Evolutionary conservation across 192 early-diverging fungal genomes (phyloP), one percentile per base, ranked within the genome.

Genomic region (Rhizophlyctis rosea): DNA sequence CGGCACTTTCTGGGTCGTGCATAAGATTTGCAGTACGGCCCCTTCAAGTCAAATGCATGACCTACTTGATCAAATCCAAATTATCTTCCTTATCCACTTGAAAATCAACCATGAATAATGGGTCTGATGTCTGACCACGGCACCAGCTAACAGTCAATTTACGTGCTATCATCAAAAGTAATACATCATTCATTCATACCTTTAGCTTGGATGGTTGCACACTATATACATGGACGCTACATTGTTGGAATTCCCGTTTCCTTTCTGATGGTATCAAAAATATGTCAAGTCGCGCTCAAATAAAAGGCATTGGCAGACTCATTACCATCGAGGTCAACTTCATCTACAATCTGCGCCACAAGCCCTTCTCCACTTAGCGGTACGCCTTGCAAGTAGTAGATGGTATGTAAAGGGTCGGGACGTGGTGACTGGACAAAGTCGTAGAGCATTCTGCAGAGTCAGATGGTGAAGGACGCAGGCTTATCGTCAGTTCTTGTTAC

Each of bases 141-240:
- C 39, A 44, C 18, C 7, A 44, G 18, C 18, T 44, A 18, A 44
- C 18, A 18, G 18, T 44, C 39, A 7, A 7, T 13, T 44, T 44
- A 18, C 18, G 39, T 13, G 7, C 39, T 7, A 7, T 13, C 39
- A 13, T 44, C 39, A 18, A 7, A 44, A 44, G 9, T 44, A 44
- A 7, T 13, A 18, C 4, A 21, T 44, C 1, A 16, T 24, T 1
- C 16, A 9, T 29, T 0, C 52, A 16, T 47, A 65, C 65, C 57
- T 67, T 58, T 3, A 50, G 47, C 29, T 16, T 27, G 25, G 47
- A 49, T 33, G 65, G 56, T 35, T 67, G 56, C 24, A 67, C 36
- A 34, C 65, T 67, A 34, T 67, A 67, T 5, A 58, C 33, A 35
- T 67, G 65, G 27, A 67, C 31, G n/a, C 28, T 59, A 25, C 34